These are phyloP conservation scores for Fusarium guadeloupense DNA, from an alignment of 2,329 filamentous ascomycete species.

Conservation along the genomic window DNA sequence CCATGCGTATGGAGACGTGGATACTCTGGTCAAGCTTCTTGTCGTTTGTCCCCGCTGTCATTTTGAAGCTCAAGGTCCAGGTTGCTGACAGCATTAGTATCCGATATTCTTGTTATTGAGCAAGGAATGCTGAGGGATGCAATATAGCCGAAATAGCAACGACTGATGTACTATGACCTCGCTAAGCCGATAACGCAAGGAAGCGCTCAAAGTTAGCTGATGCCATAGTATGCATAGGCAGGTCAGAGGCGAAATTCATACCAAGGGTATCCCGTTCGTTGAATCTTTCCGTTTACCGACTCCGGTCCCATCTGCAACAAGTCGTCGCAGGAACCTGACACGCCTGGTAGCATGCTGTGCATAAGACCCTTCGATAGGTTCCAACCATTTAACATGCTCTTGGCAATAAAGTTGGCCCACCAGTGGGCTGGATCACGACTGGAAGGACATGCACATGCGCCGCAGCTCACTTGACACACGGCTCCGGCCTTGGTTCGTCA, in stretches of 20 bases:
- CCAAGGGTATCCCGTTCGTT: slow-evolving; percentile 11
- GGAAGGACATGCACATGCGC: slow-evolving; percentile 44
- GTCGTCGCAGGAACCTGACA: slow-evolving; percentile 16
- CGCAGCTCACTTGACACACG: slow-evolving; percentile 47
- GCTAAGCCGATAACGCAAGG: neutral
- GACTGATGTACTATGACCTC: neutral
- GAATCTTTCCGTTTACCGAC: slow-evolving; percentile 21
- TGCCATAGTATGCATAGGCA: neutral
- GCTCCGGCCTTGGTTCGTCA: slow-evolving; percentile 35
- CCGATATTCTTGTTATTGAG: slow-evolving; percentile 2
- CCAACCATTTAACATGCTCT: slow-evolving; percentile 10
- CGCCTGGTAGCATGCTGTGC: slow-evolving; percentile 15
- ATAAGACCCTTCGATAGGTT: slow-evolving; percentile 12
- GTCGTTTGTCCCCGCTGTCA: neutral
- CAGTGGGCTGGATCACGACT: slow-evolving; percentile 31
- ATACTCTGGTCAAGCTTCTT: slow-evolving; percentile 2
- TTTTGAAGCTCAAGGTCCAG: neutral
- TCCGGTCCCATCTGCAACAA: slow-evolving; percentile 9
- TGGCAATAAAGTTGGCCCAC: slow-evolving; percentile 24
- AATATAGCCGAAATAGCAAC: slow-evolving; percentile 11
- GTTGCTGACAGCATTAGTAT: neutral
- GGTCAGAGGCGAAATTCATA: slow-evolving; percentile 1
- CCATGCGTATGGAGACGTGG: slow-evolving; percentile 4
- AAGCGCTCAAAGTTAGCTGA: neutral
- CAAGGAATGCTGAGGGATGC: slow-evolving; percentile 8